Evolutionary conservation across 176 grass and related monocot genomes (phyloP), one percentile per base, ranked within the genome.

Genomic region (Coix lacrymajobi): DNA sequence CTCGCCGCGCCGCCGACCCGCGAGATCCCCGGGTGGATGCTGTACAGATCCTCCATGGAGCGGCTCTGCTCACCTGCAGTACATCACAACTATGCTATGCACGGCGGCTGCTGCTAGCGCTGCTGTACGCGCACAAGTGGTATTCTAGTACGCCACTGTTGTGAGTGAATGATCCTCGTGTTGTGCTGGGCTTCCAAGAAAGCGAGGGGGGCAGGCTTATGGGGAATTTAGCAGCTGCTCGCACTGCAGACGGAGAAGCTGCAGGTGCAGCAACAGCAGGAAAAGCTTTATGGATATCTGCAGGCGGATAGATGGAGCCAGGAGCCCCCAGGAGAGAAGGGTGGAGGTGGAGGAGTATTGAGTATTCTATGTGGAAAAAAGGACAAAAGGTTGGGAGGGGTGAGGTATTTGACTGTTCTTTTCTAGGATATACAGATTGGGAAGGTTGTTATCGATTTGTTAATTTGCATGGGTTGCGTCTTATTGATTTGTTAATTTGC

Each of bases 41-140:
- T 94, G 89, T 92, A 97, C 79, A 97, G 85, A 94, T 97, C 94
- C 79, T 97, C 95, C 92, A 97, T 94, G 36, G 41, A 79, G 10
- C n/a, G 54, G 43, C 56, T 56, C 45, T 28, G 19, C 76, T 75
- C 78, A 85, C 66, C 76, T 72, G 65, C 39, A 62, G 20, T 61
- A 56, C 33, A 86, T 76, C 48, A 81, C 58, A 48, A 30, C 44
- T 72, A 84, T 69, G 65, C 39, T 69, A 83, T 66, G 73, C 24
- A 71, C 48, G 52, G 24, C 46, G 28, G 40, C 62, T 25, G 64
- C 73, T 57, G 32, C n/a, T n/a, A n/a, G n/a, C n/a, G n/a, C 45
- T 4, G 32, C 31, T 90, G 48, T 86, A 29, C 24, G 63, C 9
- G 71, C 63, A 85, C 76, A 73, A 77, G 51, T 33, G 63, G 61